Evolutionary conservation across 176 grass and related monocot genomes (phyloP), one percentile per base, ranked within the genome.

Genomic region (Triticum dicoccoides): DNA sequence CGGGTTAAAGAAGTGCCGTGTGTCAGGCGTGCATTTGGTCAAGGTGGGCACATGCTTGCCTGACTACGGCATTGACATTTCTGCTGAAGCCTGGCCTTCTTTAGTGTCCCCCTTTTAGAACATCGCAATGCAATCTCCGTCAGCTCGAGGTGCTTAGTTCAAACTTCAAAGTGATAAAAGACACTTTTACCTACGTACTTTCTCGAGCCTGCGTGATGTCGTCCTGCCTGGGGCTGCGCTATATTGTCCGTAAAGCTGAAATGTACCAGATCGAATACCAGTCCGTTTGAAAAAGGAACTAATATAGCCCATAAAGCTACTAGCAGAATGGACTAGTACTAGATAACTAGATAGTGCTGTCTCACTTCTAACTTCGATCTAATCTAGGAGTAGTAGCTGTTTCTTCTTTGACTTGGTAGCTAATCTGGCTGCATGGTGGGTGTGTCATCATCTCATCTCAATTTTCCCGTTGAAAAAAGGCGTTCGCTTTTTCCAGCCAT

Each of bases 161-260:
- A 76, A 84, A 73, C 25, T 29, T 51, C 72, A 33, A 30, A 68
- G 72, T 17, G 41, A 59, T 69, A 64, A 78, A 86, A 80, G 79
- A 33, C 29, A 41, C 65, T 90, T 69, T 78, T 21, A 41, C 52
- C 0, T 56, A 59, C 56, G 18, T 59, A 59, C 72, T 77, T 77
- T 86, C 27, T 89, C 76, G 87, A 80, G 72, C 80, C 10, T 23
- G 71, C 62, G 24, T 88, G 80, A 29, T 78, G 52, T 52, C 49
- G 80, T 52, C 23, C 79, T 68, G 41, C 23, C 79, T 68, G 41
- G 29, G 15, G 41, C 41, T 81, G 62, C 58, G 58, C 58, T 33
- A 6, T 59, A 59, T 21, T 37, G 34, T 68, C 68, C 18, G 7
- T 21, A 59, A 21, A 59, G 56, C 56, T 59, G 1, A 23, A 63